These are phyloP conservation scores for Cryphonectria parasitica DNA, from an alignment of 2,329 filamentous ascomycete genomes.

Conservation along the genomic window DNA sequence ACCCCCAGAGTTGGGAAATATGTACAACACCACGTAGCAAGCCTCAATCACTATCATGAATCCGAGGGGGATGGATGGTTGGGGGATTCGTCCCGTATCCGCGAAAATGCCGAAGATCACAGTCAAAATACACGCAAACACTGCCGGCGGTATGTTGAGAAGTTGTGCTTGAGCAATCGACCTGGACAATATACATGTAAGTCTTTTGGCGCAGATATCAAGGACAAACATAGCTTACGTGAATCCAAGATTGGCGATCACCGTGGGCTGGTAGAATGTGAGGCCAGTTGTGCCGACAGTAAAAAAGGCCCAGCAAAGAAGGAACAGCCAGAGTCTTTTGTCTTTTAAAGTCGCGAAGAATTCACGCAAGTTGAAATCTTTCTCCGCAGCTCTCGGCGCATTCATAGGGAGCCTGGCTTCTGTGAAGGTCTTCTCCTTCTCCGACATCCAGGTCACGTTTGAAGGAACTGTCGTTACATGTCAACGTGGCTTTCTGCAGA, in stretches of 20 bases:
- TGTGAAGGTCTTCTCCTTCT: constrained; percentile 52
- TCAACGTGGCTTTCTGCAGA: constrained; percentile 20
- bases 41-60: constrained; percentile 48
- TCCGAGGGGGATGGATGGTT: constrained; percentile 47
- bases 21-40: constrained; percentile 50
- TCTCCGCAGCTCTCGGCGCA: constrained; percentile 44
- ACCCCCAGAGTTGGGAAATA: constrained; percentile 49
- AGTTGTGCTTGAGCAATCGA: constrained; percentile 50
- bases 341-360: constrained; percentile 45
- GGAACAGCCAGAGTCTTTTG: constrained; percentile 49
- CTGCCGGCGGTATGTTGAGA: constrained; percentile 52
- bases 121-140: constrained; percentile 47
- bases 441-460: constrained; percentile 49
- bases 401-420: constrained; percentile 49
- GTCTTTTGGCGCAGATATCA: constrained; percentile 35
- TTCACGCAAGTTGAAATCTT: constrained; percentile 45
- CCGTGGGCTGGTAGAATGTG: constrained; percentile 47
- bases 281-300: constrained; percentile 50
- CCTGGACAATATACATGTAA: not conserved
- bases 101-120: constrained; percentile 46
- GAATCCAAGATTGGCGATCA: constrained; percentile 46
- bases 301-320: constrained; percentile 49
- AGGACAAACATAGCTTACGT: constrained; percentile 39
- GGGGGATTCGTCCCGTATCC: constrained; percentile 47
- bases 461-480: constrained; percentile 41